These are phyloP conservation scores for Lentinula sp. DNA, from an alignment of 768 basidiomycete species.

Conservation along the genomic window DNA sequence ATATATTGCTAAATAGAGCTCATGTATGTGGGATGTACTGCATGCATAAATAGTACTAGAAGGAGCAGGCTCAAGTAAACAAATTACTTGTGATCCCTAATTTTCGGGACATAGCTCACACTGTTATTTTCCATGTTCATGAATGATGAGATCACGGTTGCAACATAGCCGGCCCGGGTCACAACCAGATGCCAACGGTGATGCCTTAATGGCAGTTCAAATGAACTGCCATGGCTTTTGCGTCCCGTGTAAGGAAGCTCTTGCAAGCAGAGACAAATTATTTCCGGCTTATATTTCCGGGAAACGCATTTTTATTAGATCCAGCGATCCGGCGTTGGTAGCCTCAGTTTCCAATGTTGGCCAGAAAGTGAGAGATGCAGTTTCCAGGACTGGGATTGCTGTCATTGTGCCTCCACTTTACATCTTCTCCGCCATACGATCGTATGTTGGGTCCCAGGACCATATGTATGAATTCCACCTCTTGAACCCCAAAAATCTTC, in stretches of 20 bases:
- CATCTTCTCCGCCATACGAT: not conserved
- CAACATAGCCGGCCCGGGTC: no score
- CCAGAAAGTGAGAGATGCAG: not conserved
- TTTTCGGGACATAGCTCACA: no score
- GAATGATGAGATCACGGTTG: no score
- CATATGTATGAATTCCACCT: not conserved
- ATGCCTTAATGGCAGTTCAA: no score
- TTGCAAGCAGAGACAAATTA: not conserved
- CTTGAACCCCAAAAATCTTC: not conserved
- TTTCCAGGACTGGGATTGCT: not conserved
- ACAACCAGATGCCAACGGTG: no score
- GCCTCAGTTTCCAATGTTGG: not conserved
- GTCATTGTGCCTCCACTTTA: not conserved
- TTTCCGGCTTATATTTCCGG: not conserved
- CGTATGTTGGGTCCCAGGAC: not conserved
- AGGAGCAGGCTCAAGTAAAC: no score
- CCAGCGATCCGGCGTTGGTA: conserved; percentile 1
- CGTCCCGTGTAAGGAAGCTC: not conserved
- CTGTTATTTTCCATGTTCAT: no score
- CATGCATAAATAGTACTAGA: no score
- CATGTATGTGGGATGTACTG: no score
- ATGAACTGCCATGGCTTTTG: no score
- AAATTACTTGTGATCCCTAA: no score
- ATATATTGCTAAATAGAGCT: no score
- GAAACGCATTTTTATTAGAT: conserved; percentile 4